phyloP scores from a whole-genome alignment of 257 asterid genomes.

The Cruciata laevipes region DNA sequence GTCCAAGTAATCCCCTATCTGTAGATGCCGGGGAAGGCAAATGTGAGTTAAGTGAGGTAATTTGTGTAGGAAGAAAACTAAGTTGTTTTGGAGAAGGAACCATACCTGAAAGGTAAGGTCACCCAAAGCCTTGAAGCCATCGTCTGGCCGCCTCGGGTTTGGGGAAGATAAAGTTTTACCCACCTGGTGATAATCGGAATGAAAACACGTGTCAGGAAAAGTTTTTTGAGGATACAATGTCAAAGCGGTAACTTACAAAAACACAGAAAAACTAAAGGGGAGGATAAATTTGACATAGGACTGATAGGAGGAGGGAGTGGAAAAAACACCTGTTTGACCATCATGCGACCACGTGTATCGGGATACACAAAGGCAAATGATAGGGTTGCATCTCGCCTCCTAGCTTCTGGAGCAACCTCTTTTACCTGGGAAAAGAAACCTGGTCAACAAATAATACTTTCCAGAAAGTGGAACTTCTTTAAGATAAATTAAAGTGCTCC shows the following conservation, averaged over 20 bases:
- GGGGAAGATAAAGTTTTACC: conserved; percentile 73
- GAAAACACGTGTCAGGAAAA: conserved; percentile 15
- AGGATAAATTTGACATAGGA: not conserved
- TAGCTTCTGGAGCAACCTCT: conserved; percentile 96
- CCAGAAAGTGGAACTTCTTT: not conserved
- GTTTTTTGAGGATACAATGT: not conserved
- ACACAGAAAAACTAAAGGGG: not conserved
- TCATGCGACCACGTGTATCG: conserved; percentile 74
- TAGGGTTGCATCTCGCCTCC: conserved; percentile 79
- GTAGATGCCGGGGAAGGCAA: conserved; percentile 19
- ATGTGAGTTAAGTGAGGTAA: conserved; percentile 9
- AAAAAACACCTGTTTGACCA: conserved; percentile 61
- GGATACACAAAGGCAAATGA: conserved; percentile 93
- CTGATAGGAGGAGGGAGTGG: not conserved
- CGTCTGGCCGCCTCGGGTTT: conserved; percentile 68
- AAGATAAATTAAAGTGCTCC: not conserved
- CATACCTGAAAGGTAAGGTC: conserved; percentile 80
- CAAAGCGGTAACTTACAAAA: not conserved
- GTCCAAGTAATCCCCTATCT: conserved; percentile 93
- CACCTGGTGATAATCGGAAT: conserved; percentile 39
- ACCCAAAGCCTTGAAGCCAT: conserved; percentile 68
- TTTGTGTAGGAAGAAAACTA: not conserved
- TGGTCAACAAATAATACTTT: conserved; percentile 1
- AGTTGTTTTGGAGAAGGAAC: not conserved
- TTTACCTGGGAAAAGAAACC: conserved; percentile 46